Percentiles rank a stretch among this genome's conserved stretches.
phyloP scores from a whole-genome alignment of 1,139 yeast genomes.

The Taphrina betulina region DNA sequence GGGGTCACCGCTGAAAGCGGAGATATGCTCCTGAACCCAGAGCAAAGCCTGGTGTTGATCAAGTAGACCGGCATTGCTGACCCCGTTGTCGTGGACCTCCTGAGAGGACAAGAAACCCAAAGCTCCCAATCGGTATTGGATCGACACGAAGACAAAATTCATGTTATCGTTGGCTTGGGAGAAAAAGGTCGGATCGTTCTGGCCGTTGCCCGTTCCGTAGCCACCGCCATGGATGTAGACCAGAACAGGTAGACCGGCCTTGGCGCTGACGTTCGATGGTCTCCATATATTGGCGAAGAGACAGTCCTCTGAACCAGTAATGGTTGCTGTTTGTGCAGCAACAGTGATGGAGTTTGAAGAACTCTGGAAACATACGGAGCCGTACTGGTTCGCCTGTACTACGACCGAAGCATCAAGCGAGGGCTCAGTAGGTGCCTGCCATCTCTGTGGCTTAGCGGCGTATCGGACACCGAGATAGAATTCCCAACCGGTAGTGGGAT shows the following conservation, averaged over 20 bases:
- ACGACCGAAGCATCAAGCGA: constrained; percentile 4
- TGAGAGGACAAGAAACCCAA: constrained; percentile 45
- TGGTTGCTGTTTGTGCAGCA: constrained; percentile 40
- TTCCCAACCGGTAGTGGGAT: constrained; percentile 15
- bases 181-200: constrained; percentile 39
- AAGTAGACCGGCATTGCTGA: constrained; percentile 43
- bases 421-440: constrained; percentile 16
- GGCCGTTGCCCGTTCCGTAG: constrained; percentile 39
- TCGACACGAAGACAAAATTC: constrained; percentile 40
- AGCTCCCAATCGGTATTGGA: constrained; percentile 44
- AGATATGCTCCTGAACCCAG: constrained; percentile 47
- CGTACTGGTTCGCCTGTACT: constrained; percentile 27
- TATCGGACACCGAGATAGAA: constrained; percentile 30
- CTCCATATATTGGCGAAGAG: constrained; percentile 8
- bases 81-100: constrained; percentile 40
- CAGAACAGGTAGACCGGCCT: constrained; percentile 3
- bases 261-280: background rate
- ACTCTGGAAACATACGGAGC: constrained; percentile 34
- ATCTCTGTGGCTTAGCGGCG: constrained; percentile 29
- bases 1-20: constrained; percentile 48
- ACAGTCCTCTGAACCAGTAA: constrained; percentile 40
- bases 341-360: constrained; percentile 7
- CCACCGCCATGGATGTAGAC: constrained; percentile 48
- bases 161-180: constrained; percentile 31
- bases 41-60: constrained; percentile 46